Evolutionary conservation across 495 filamentous ascomycete species (phyloP), one percentile per base, ranked within the genome.

Genomic region (Hyphodiscus hymeniophilus): DNA sequence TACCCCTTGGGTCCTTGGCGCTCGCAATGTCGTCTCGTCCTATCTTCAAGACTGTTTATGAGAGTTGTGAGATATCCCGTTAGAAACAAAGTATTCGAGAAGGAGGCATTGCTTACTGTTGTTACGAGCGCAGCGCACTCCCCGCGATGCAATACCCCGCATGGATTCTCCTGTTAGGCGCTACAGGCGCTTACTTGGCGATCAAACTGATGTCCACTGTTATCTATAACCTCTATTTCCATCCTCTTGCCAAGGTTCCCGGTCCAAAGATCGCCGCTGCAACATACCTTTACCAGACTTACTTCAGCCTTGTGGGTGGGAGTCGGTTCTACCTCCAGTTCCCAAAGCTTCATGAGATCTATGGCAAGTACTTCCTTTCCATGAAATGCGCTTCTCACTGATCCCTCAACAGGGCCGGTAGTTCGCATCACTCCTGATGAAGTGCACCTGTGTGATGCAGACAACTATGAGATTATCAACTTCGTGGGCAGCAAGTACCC

Each of bases 391-490:
- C 7, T 15, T 11, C 34, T 38, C 13, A 38, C 17, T 38, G 18
- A 16, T 2, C 6, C 34, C 8, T 38, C 18, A 55, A 50, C 7
- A 8, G 60, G 63, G 0, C 75, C 77, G 3, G 77, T 82, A 40
- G 62, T 80, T 7, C 70, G 77, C n/a, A 77, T 81, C 60, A 73
- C 61, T 30, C 76, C 79, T 0, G 50, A 68, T 39, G 76, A 81
- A 45, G 39, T 70, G 34, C 65, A 22, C 22, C 24, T 42, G 39
- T 22, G 39, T 15, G 39, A 42, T 28, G n/a, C 18, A 2, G 39
- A 20, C 6, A 42, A 42, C 22, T 42, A 42, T 15, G 39, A 42
- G 17, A 22, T 55, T 34, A 61, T 71, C 10, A 66, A 69, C 55
- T 50, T 38, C 32, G 48, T 63, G 3, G 56, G 45, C 47, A 41